Percentiles rank a stretch among this genome's conserved stretches.
Evolutionary conservation across 2,329 filamentous ascomycete genomes (phyloP).

Genomic region (Penicillium decumbens): DNA sequence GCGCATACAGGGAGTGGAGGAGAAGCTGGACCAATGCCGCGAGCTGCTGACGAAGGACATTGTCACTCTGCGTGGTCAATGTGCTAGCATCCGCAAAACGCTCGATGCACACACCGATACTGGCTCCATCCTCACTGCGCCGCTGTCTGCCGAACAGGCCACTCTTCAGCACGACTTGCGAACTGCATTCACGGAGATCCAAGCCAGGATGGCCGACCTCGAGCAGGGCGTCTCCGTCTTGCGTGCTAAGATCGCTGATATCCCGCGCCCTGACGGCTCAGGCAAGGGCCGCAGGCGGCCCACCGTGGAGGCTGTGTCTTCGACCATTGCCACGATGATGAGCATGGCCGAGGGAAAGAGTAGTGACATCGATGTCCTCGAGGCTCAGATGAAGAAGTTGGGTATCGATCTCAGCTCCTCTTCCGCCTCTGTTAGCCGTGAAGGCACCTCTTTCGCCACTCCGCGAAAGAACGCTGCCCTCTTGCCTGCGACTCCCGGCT

Average conservation of each 20-base stretch:
- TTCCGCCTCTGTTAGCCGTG: constrained; percentile 27
- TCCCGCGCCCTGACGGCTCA: constrained; percentile 48
- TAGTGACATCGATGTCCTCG: constrained; percentile 83
- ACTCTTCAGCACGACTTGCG: constrained; percentile 80
- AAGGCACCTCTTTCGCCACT: constrained; percentile 39
- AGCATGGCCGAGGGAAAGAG: constrained; percentile 86
- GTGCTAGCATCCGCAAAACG: constrained; percentile 73
- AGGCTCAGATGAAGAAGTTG: constrained; percentile 76
- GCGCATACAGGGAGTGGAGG: constrained; percentile 62
- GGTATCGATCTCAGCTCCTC: constrained; percentile 43
- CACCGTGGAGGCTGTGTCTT: constrained; percentile 85
- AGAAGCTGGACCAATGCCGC: constrained; percentile 64
- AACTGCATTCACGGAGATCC: constrained; percentile 67
- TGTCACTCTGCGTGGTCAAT: constrained; percentile 66
- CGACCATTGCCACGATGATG: constrained; percentile 90
- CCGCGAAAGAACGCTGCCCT: constrained; percentile 31
- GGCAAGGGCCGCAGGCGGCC: constrained; percentile 51
- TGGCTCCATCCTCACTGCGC: constrained; percentile 62
- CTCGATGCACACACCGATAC: constrained; percentile 66
- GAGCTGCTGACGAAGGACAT: constrained; percentile 64
- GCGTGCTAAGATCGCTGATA: constrained; percentile 67
- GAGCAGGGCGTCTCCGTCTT: constrained; percentile 78
- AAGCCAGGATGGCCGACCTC: constrained; percentile 68
- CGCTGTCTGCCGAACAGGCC: constrained; percentile 77
- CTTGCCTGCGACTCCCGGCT: constrained; percentile 38